Percentiles rank a stretch among this genome's conserved stretches.
These are phyloP conservation scores for Lactifluus piperatus DNA, from an alignment of 768 basidiomycete genomes.

Conservation along the genomic window DNA sequence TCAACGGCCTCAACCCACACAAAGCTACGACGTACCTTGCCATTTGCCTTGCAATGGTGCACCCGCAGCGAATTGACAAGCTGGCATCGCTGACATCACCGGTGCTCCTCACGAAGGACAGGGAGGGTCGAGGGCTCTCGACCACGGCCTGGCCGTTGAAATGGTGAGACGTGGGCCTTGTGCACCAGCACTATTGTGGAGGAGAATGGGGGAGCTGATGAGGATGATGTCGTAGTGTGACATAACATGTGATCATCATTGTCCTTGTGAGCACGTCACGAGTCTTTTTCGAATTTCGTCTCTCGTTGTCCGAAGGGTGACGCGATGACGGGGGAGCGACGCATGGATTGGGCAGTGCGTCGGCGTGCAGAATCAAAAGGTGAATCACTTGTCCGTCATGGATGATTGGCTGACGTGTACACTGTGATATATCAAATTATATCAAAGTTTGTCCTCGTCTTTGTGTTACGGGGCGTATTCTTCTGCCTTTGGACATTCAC, in stretches of 20 bases:
- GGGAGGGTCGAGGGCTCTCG: too few relatives aligned
- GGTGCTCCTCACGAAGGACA: too few relatives aligned
- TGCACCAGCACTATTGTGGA: background rate
- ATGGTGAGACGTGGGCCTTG: slow-evolving; percentile 41
- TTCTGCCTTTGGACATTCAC: slow-evolving; percentile 57
- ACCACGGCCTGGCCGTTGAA: too few relatives aligned
- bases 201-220: background rate
- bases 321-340: slow-evolving; percentile 10
- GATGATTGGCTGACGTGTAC: background rate
- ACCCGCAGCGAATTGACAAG: too few relatives aligned
- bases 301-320: background rate
- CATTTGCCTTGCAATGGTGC: too few relatives aligned
- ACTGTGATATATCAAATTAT: slow-evolving; percentile 25
- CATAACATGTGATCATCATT: slow-evolving; percentile 82
- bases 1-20: background rate
- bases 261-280: slow-evolving; percentile 54
- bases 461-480: slow-evolving; percentile 52
- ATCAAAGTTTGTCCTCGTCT: slow-evolving; percentile 88
- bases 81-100: too few relatives aligned
- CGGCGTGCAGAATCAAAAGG: slow-evolving; percentile 87
- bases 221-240: slow-evolving; percentile 48
- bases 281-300: background rate
- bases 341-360: slow-evolving; percentile 92
- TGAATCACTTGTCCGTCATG: slow-evolving; percentile 21
- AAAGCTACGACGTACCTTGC: too few relatives aligned